Evolutionary conservation across 2,329 filamentous ascomycete species (phyloP).

Genomic region (Cladophialophora yegresii): DNA sequence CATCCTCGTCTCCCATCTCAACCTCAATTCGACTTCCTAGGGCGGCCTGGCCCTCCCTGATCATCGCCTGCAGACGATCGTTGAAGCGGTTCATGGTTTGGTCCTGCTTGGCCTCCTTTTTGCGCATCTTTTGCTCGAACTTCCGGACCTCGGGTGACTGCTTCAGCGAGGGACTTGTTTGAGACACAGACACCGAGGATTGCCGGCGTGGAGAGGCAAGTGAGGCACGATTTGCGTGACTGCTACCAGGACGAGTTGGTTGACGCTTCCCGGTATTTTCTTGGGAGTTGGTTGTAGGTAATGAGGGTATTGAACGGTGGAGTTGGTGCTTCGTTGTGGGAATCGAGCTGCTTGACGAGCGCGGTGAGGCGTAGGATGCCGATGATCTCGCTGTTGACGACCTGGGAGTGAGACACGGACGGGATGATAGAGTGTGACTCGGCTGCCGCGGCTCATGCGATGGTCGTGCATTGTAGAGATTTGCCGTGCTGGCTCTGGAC

Average conservation of each 20-base stretch:
- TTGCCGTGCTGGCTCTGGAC: conserved; percentile 30
- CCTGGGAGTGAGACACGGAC: conserved; percentile 52
- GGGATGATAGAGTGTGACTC: conserved; percentile 32
- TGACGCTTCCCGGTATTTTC: background rate
- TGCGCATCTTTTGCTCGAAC: conserved; percentile 69
- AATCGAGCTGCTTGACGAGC: conserved; percentile 17
- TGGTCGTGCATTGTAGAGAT: conserved; percentile 11
- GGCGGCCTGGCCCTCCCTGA: conserved; percentile 83
- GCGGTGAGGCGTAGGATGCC: conserved; percentile 43
- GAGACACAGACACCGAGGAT: conserved; percentile 7
- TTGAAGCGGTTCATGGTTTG: conserved; percentile 78
- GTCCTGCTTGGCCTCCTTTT: conserved; percentile 76
- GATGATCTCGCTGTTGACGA: conserved; percentile 49
- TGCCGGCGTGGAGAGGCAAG: conserved; percentile 28
- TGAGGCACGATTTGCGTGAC: conserved; percentile 14
- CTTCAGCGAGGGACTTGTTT: conserved; percentile 4
- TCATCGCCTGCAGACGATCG: conserved; percentile 77
- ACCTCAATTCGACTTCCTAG: conserved; percentile 71
- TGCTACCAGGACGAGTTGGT: conserved; percentile 16
- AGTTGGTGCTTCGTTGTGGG: conserved; percentile 13
- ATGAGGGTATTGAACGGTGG: background rate
- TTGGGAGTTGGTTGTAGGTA: background rate
- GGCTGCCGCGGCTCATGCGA: background rate
- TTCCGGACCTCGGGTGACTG: conserved; percentile 64
- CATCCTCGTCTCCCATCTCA: conserved; percentile 46